These are phyloP conservation scores for Talaromyces adpressus DNA, from an alignment of 495 filamentous ascomycete genomes.

Conservation along the genomic window DNA sequence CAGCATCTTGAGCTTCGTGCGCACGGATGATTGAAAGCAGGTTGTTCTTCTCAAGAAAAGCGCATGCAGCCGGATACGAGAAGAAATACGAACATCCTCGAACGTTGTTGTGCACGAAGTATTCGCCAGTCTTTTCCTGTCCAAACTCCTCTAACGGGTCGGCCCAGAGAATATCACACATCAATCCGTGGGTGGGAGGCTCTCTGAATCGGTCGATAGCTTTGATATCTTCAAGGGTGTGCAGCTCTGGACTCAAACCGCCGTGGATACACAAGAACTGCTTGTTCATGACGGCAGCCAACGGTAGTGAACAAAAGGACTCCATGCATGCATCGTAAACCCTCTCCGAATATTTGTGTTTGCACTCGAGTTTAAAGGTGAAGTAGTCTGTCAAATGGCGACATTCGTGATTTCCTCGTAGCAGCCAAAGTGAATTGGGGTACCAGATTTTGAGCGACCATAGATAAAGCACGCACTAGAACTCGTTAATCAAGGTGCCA, in stretches of 20 bases:
- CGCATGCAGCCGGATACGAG: conserved; percentile 96
- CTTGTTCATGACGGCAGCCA: conserved; percentile 99
- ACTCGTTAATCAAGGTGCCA: conserved; percentile 11
- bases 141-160: conserved; percentile 99
- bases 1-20: conserved; percentile 98
- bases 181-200: conserved; percentile 92
- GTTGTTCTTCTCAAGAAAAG: conserved; percentile 98
- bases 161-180: conserved; percentile 99
- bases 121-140: conserved; percentile 95
- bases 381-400: conserved; percentile 99
- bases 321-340: conserved; percentile 98
- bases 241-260: conserved; percentile 89
- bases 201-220: conserved; percentile 97
- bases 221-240: conserved; percentile 90
- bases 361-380: conserved; percentile 98
- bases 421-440: conserved; percentile 91
- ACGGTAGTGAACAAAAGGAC: conserved; percentile 87
- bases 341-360: conserved; percentile 95
- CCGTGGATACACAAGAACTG: conserved; percentile 98
- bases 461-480: conserved; percentile 85
- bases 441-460: conserved; percentile 99
- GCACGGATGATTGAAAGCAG: conserved; percentile 94
- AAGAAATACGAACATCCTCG: conserved; percentile 99
- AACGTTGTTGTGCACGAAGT: conserved; percentile 96
- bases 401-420: conserved; percentile 97